phyloP scores from a whole-genome alignment of 495 filamentous ascomycete species.

The Jackrogersella minutella region DNA sequence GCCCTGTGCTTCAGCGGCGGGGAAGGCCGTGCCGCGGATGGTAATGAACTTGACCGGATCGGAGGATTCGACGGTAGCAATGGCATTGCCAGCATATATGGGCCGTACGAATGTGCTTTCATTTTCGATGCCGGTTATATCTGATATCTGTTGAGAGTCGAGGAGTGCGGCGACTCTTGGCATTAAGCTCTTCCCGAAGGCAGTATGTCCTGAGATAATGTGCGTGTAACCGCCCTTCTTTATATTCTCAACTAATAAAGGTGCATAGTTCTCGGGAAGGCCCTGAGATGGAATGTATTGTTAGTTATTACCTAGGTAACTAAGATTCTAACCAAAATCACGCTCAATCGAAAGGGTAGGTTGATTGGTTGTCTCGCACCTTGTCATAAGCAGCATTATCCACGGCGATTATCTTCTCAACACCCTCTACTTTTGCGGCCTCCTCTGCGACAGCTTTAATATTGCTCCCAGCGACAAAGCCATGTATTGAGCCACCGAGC shows the following conservation, averaged over 20 bases:
- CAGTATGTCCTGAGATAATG: slow-evolving; percentile 87
- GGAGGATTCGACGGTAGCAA: slow-evolving; percentile 92
- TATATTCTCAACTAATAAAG: slow-evolving; percentile 91
- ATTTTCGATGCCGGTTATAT: slow-evolving; percentile 84
- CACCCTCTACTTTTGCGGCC: slow-evolving; percentile 85
- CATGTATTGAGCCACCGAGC: slow-evolving; percentile 85
- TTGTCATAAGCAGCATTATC: slow-evolving; percentile 93
- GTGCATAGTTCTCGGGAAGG: slow-evolving; percentile 93
- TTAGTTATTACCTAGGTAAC: too few species aligned
- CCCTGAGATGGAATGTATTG: slow-evolving; percentile 61
- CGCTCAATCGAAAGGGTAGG: neutral
- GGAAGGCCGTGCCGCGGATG: slow-evolving; percentile 90
- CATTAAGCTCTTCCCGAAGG: slow-evolving; percentile 95
- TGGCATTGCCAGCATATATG: slow-evolving; percentile 97
- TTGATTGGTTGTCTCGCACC: slow-evolving; percentile 54
- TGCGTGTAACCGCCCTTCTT: slow-evolving; percentile 93
- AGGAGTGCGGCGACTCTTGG: slow-evolving; percentile 95
- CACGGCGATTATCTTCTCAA: slow-evolving; percentile 89
- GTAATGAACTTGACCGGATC: slow-evolving; percentile 90
- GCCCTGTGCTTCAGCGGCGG: slow-evolving; percentile 61
- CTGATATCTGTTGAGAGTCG: slow-evolving; percentile 91
- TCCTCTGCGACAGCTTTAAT: slow-evolving; percentile 83
- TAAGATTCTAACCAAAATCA: neutral
- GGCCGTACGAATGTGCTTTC: slow-evolving; percentile 96
- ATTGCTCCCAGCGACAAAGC: slow-evolving; percentile 84